These are phyloP conservation scores for Tuber indicum DNA, from an alignment of 495 filamentous ascomycete genomes.

Conservation along the genomic window DNA sequence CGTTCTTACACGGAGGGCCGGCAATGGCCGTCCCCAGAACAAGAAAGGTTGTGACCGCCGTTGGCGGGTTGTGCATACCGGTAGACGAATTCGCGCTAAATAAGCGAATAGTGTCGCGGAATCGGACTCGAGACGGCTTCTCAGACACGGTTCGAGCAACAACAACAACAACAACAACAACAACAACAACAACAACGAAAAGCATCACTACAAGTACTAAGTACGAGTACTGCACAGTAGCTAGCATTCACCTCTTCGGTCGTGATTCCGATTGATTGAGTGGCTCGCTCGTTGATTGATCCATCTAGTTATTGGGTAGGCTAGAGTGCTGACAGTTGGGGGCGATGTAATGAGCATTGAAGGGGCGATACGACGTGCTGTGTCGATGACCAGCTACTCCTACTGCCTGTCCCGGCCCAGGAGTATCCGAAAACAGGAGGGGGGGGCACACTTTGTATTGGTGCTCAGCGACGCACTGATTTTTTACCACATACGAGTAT, in stretches of 20 bases:
- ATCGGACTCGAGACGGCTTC: conserved; percentile 31
- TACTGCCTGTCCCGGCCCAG: background rate
- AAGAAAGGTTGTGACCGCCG: background rate
- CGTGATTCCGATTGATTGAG: background rate
- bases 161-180: background rate
- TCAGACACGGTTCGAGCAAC: conserved; percentile 24
- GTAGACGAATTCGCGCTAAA: background rate
- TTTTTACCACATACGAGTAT: background rate
- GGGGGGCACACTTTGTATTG: background rate
- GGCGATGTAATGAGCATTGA: background rate
- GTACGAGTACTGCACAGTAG: no score
- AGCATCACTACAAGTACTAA: background rate
- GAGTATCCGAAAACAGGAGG: background rate
- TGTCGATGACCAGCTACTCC: background rate
- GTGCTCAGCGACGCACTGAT: background rate
- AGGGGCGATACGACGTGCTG: background rate
- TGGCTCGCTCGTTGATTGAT: background rate
- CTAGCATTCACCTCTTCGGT: background rate
- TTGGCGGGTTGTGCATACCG: background rate
- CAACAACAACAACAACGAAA: background rate
- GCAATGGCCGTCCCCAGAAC: background rate
- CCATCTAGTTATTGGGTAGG: background rate
- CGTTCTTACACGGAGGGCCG: background rate
- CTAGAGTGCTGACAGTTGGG: background rate
- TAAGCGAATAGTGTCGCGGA: conserved; percentile 14